phyloP scores from a whole-genome alignment of 208 protist genomes.

The Crithidia fasciculata region DNA sequence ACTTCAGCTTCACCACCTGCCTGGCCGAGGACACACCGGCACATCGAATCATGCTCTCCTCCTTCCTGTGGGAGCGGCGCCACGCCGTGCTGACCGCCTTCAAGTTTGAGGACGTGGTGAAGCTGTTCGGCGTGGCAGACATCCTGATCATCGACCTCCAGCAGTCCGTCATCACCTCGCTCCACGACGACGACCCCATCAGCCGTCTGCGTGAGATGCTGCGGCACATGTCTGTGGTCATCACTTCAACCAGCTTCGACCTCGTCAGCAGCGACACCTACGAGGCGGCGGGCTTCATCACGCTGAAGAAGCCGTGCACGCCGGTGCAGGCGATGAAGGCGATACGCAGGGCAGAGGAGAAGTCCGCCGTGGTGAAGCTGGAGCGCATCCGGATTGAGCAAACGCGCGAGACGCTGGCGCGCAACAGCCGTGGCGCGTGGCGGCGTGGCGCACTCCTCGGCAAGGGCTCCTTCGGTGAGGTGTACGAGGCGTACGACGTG shows the following conservation, averaged over 20 bases:
- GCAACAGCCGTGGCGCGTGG: slow-evolving; percentile 85
- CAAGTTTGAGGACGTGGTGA: slow-evolving; percentile 71
- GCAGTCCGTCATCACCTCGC: slow-evolving; percentile 69
- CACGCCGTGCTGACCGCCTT: slow-evolving; percentile 87
- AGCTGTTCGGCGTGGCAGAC: slow-evolving; percentile 72
- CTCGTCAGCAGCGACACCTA: slow-evolving; percentile 64
- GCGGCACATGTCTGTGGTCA: slow-evolving; percentile 80
- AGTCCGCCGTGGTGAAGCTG: slow-evolving; percentile 70
- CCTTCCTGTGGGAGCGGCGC: slow-evolving; percentile 86
- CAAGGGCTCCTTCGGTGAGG: slow-evolving; percentile 84
- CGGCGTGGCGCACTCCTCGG: slow-evolving; percentile 73
- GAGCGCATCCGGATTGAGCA: slow-evolving; percentile 77
- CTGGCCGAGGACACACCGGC: slow-evolving; percentile 83
- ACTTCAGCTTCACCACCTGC: slow-evolving; percentile 82
- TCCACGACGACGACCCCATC: slow-evolving; percentile 63
- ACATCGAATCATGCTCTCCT: slow-evolving; percentile 88
- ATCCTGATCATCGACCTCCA: slow-evolving; percentile 89
- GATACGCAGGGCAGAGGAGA: slow-evolving; percentile 80
- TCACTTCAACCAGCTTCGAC: slow-evolving; percentile 74
- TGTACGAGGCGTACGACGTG: slow-evolving; percentile 85
- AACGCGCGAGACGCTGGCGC: slow-evolving; percentile 79
- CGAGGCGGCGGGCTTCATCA: slow-evolving; percentile 82
- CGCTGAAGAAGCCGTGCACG: slow-evolving; percentile 85
- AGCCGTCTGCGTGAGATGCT: slow-evolving; percentile 75
- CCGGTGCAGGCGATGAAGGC: slow-evolving; percentile 76